Percentiles rank a stretch among this genome's conserved stretches.
These are phyloP conservation scores for Fusarium algeriense DNA, from an alignment of 2,329 filamentous ascomycete species.

Conservation along the genomic window DNA sequence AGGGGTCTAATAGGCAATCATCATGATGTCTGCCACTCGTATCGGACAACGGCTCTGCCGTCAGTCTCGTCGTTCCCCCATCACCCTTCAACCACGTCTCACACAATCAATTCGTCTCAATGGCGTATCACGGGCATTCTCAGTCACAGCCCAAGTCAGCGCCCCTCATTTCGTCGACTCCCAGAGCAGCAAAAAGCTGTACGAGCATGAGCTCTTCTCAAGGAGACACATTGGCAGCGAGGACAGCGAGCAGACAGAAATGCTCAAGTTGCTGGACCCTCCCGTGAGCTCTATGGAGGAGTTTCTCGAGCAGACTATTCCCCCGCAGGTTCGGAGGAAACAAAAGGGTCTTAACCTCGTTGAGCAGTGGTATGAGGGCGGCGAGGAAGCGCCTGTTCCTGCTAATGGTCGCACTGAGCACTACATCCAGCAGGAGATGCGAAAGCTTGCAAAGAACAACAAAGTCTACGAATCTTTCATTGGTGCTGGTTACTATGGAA, in stretches of 20 bases:
- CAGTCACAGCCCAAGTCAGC: slow-evolving; percentile 21
- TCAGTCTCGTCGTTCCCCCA: slow-evolving; percentile 39
- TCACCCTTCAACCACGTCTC: slow-evolving; percentile 38
- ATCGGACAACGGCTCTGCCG: slow-evolving; percentile 46
- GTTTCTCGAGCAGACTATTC: slow-evolving; percentile 86
- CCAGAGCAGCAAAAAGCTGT: slow-evolving; percentile 34
- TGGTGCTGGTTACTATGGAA: slow-evolving; percentile 88
- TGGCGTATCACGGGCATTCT: slow-evolving; percentile 35
- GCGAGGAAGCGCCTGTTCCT: slow-evolving; percentile 40
- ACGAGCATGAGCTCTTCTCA: slow-evolving; percentile 66
- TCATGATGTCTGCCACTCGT: slow-evolving; percentile 46
- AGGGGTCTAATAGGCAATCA: slow-evolving; percentile 18
- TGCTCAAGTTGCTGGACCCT: slow-evolving; percentile 84
- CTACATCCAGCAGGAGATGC: slow-evolving; percentile 64
- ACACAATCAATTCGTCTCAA: slow-evolving; percentile 27
- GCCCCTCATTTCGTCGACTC: slow-evolving; percentile 40
- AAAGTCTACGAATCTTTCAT: slow-evolving; percentile 75
- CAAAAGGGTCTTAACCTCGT: slow-evolving; percentile 45
- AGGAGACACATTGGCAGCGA: slow-evolving; percentile 89
- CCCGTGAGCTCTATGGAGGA: slow-evolving; percentile 80
- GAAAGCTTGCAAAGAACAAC: slow-evolving; percentile 61
- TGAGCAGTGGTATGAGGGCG: slow-evolving; percentile 47
- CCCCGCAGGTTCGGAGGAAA: slow-evolving; percentile 71
- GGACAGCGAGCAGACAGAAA: slow-evolving; percentile 73
- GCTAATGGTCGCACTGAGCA: slow-evolving; percentile 46